Evolutionary conservation across 2,329 filamentous ascomycete genomes (phyloP).

Genomic region (Cercospora citrullina): DNA sequence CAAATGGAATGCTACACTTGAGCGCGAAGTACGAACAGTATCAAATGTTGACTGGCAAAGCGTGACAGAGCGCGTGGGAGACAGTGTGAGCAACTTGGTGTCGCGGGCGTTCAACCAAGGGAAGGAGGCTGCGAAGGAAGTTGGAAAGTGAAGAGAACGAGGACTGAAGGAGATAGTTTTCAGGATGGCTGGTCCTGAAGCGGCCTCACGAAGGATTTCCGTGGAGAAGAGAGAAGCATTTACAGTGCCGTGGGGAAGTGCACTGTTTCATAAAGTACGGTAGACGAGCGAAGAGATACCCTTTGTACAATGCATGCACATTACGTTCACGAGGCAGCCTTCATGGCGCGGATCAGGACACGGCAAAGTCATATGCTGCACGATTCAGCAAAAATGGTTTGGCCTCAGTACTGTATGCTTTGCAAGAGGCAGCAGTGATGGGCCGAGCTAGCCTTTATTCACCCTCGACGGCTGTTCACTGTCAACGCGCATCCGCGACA

Average conservation of each 20-base stretch:
- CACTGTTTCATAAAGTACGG: background rate
- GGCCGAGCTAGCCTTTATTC: background rate
- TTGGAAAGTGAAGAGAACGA: slow-evolving; percentile 7
- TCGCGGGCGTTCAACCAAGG: slow-evolving; percentile 34
- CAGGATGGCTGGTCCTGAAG: background rate
- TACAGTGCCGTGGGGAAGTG: background rate
- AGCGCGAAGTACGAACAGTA: slow-evolving; percentile 45
- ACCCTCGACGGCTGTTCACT: background rate
- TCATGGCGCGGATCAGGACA: background rate
- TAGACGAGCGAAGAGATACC: slow-evolving; percentile 5
- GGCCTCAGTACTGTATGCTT: background rate
- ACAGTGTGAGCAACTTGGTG: slow-evolving; percentile 40
- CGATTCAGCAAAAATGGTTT: background rate
- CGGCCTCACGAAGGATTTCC: background rate
- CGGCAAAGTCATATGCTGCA: background rate
- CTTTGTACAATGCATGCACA: slow-evolving; percentile 8
- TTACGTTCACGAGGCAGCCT: background rate
- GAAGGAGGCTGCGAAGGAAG: slow-evolving; percentile 24
- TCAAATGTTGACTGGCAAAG: slow-evolving; percentile 50
- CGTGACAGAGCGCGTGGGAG: slow-evolving; percentile 44
- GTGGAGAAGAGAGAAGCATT: background rate
- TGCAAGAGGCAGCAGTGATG: background rate
- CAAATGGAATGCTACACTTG: slow-evolving; percentile 51
- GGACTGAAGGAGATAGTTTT: background rate
- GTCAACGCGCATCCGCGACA: background rate